phyloP scores from a whole-genome alignment of 257 asterid genomes.

The Solanum boliviense region DNA sequence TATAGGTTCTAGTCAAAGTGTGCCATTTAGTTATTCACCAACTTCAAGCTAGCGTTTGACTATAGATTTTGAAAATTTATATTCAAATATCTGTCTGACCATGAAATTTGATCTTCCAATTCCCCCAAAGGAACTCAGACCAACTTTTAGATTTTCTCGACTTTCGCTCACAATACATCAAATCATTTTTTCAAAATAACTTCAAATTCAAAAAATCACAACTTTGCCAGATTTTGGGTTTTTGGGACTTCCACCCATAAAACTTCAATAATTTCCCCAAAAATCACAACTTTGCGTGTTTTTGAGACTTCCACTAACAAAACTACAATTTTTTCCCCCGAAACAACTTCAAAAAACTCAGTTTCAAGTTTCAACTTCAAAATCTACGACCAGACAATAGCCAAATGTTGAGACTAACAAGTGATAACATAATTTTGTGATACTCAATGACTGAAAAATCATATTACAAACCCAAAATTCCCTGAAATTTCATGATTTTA shows the following conservation, averaged over 20 bases:
- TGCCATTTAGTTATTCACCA: not conserved
- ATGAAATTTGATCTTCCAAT: not conserved
- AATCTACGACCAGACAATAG: not conserved
- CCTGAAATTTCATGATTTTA: not conserved
- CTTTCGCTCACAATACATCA: not conserved
- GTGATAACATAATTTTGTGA: not conserved
- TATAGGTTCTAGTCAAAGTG: not conserved
- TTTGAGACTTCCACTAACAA: not conserved
- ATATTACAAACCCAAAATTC: not conserved
- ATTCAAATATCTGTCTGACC: not conserved
- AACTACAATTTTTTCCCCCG: not conserved
- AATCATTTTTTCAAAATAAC: not conserved
- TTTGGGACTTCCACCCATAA: not conserved
- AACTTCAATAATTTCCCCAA: not conserved
- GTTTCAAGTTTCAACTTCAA: not conserved
- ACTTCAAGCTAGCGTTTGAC: not conserved
- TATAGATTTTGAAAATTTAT: not conserved
- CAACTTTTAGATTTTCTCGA: not conserved
- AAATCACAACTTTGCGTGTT: not conserved
- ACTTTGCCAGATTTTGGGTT: not conserved
- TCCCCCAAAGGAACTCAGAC: not conserved
- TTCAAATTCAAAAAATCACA: not conserved
- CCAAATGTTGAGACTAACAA: not conserved
- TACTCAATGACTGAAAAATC: not conserved
- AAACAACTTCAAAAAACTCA: not conserved